These are phyloP conservation scores for Botryotinia narcissicola DNA, from an alignment of 2,329 filamentous ascomycete species.

Conservation along the genomic window DNA sequence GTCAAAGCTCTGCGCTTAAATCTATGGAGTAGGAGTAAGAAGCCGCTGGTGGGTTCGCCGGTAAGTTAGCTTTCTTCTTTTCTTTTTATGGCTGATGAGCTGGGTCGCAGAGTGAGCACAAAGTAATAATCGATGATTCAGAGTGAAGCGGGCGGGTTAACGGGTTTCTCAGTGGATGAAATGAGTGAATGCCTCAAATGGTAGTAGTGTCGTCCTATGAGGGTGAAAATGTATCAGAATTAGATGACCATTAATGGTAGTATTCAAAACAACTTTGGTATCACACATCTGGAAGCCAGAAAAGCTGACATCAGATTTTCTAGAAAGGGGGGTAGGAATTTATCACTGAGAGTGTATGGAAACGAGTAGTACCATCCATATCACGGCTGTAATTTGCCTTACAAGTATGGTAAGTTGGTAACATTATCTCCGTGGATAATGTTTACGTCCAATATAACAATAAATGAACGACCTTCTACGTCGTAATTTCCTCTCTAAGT, in stretches of 20 bases:
- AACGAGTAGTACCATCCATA: background rate
- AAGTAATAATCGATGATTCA: background rate
- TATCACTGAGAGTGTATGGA: background rate
- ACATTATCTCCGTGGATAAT: background rate
- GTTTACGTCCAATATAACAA: background rate
- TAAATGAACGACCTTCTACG: background rate
- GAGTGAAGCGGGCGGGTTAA: background rate
- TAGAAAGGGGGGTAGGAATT: background rate
- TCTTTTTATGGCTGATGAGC: background rate
- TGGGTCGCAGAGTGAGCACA: slow-evolving; percentile 1
- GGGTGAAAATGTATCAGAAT: slow-evolving; percentile 15
- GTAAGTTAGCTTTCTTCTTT: background rate
- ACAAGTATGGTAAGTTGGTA: background rate
- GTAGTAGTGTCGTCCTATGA: slow-evolving; percentile 1
- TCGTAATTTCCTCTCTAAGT: background rate
- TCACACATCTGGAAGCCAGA: slow-evolving; percentile 5
- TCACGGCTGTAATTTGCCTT: background rate
- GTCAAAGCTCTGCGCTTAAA: slow-evolving; percentile 23
- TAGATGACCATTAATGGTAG: background rate
- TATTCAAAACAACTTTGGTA: slow-evolving; percentile 10
- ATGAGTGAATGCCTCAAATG: background rate
- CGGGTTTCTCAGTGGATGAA: background rate
- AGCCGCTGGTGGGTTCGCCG: background rate
- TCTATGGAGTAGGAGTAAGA: background rate
- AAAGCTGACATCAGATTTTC: background rate